A percentile compares a stretch with the other conserved stretches of the same genome.
Evolutionary conservation across 345 rosid species (phyloP).

Genomic region (Orychophragmus violaceus): DNA sequence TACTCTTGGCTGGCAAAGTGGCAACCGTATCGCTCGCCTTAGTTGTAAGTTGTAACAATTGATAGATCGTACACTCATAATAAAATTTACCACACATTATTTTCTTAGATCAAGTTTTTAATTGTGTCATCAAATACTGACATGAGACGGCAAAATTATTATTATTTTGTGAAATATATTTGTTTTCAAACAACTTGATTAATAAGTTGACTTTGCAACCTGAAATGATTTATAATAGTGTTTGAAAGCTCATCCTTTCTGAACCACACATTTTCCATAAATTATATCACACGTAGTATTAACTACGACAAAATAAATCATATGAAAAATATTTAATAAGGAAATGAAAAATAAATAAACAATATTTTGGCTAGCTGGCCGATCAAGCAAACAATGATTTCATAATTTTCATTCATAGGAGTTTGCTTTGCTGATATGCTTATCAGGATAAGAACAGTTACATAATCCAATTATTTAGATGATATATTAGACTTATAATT

Average conservation of each 20-base stretch:
- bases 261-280: slow-evolving; percentile 3
- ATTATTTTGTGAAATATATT: neutral
- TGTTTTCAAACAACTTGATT: neutral
- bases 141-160: too few relatives aligned
- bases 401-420: too few relatives aligned
- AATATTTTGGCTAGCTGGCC: neutral
- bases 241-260: neutral
- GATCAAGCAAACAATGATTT: neutral
- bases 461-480: neutral
- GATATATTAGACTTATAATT: too few relatives aligned
- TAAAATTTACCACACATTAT: too few relatives aligned
- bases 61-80: neutral
- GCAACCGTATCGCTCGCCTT: neutral
- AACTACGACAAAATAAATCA: too few relatives aligned
- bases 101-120: neutral
- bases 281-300: neutral
- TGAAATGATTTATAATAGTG: neutral
- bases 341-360: neutral
- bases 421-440: neutral
- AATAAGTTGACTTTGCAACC: slow-evolving; percentile 5
- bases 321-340: neutral
- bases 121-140: neutral
- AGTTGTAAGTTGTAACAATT: neutral
- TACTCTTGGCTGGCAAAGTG: too few relatives aligned
- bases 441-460: slow-evolving; percentile 2